A percentile compares a stretch with the other conserved stretches of the same genome.
phyloP scores from a whole-genome alignment of 371 early-diverging fungal species.

The Catenaria anguillulae region DNA sequence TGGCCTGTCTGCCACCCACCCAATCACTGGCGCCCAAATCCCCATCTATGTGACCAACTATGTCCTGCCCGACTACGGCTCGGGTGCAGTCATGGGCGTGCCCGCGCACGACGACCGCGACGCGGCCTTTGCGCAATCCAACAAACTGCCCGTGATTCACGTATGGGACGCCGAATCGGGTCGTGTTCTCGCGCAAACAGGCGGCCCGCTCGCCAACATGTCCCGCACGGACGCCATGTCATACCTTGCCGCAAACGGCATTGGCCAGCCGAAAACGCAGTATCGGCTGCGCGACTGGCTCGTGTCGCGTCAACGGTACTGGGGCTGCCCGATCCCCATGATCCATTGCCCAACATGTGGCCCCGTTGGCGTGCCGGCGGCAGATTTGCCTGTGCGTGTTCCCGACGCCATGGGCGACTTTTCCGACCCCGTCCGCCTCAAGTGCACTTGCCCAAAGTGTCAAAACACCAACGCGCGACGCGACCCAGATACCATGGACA shows the following conservation, averaged over 20 bases:
- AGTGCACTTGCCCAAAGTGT: conserved; percentile 13
- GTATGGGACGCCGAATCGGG: conserved; percentile 23
- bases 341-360: conserved; percentile 74
- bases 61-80: conserved; percentile 63
- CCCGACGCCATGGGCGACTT: conserved; percentile 43
- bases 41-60: conserved; percentile 65
- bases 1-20: conserved; percentile 50
- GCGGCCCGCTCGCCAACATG: neutral
- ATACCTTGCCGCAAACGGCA: conserved; percentile 26
- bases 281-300: conserved; percentile 93
- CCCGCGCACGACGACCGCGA: conserved; percentile 71
- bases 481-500: conserved; percentile 91
- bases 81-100: conserved; percentile 78
- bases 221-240: neutral
- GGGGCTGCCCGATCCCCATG: conserved; percentile 99
- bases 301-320: conserved; percentile 92
- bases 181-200: too few species aligned
- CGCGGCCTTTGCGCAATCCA: conserved; percentile 41
- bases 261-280: conserved; percentile 28
- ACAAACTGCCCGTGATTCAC: conserved; percentile 18
- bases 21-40: conserved; percentile 39
- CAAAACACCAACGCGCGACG: conserved; percentile 29
- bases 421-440: conserved; percentile 54
- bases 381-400: conserved; percentile 62
- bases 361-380: conserved; percentile 66